Evolutionary conservation across 768 basidiomycete genomes (phyloP).

Genomic region (Candolleomyces efflorescens): DNA sequence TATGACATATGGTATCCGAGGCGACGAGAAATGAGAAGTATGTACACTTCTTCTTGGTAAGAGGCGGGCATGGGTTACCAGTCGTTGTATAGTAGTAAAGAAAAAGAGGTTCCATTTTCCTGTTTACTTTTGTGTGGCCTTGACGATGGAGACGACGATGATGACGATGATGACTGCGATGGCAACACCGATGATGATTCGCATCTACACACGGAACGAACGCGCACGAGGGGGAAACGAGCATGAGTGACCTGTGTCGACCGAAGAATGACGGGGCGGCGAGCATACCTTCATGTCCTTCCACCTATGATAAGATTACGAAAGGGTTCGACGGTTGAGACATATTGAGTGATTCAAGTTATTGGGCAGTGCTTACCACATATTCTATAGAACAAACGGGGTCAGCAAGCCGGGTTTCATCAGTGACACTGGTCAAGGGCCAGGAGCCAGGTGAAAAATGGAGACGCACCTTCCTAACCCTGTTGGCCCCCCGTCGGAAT

Average conservation of each 20-base stretch:
- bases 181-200: constrained; percentile 90
- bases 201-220: constrained; percentile 56
- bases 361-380: constrained; percentile 63
- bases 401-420: neutral
- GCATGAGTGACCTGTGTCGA: neutral
- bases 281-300: constrained; percentile 87
- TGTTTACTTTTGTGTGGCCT: constrained; percentile 58
- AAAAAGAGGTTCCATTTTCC: neutral
- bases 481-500: constrained; percentile 95
- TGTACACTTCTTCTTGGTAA: neutral
- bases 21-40: neutral
- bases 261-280: constrained; percentile 6
- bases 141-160: constrained; percentile 93
- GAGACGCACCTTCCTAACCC: constrained; percentile 84
- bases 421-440: neutral
- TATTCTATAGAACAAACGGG: constrained; percentile 50
- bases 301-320: constrained; percentile 56
- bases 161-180: constrained; percentile 90
- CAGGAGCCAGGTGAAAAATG: constrained; percentile 1
- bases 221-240: neutral
- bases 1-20: constrained; percentile 3
- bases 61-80: neutral
- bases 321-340: constrained; percentile 8
- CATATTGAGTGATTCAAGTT: neutral
- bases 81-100: too few relatives aligned